Conservation (phyloP, 257 asterid genomes). For the Avicennia marina region DNA sequence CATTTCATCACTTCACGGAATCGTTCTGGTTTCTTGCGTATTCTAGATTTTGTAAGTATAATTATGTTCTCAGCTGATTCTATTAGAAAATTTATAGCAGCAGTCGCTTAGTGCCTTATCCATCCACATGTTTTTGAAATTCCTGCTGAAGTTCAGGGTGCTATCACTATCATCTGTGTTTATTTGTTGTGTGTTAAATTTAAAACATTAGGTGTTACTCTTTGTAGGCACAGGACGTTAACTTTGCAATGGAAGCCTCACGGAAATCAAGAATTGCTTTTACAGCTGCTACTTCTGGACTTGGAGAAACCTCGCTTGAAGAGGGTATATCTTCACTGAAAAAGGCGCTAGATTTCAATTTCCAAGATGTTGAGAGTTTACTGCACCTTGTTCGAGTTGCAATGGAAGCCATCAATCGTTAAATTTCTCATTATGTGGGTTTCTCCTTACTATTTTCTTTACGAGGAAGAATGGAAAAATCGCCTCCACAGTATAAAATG, state of each 20-base stretch:
- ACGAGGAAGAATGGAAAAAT: conserved; percentile 9
- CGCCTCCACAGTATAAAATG: conserved; percentile 5
- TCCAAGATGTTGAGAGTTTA: conserved; percentile 78
- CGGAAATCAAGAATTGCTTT: conserved; percentile 74
- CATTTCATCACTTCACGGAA: conserved; percentile 41
- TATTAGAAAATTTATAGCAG: not conserved
- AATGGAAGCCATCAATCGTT: conserved; percentile 65
- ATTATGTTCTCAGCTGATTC: not conserved
- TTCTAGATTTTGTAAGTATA: conserved; percentile 42
- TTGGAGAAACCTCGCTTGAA: conserved; percentile 43
- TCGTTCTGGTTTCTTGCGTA: conserved; percentile 38
- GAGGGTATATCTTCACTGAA: conserved; percentile 60
- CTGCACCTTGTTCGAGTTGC: conserved; percentile 85
- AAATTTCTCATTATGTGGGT: conserved; percentile 24
- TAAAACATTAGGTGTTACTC: conserved; percentile 4
- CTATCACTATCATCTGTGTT: not conserved
- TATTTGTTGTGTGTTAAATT: conserved; percentile 2
- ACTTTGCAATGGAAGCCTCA: conserved; percentile 89
- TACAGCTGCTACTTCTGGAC: conserved; percentile 61
- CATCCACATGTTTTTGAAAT: not conserved
- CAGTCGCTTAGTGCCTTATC: not conserved
- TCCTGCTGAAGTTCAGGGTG: too few relatives aligned
- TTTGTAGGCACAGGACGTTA: conserved; percentile 78
- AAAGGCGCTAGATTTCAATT: conserved; percentile 86
- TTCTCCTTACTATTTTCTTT: conserved; percentile 21